Evolutionary conservation across 208 protist genomes (phyloP).

Genomic region (Acanthamoeba lenticulata): DNA sequence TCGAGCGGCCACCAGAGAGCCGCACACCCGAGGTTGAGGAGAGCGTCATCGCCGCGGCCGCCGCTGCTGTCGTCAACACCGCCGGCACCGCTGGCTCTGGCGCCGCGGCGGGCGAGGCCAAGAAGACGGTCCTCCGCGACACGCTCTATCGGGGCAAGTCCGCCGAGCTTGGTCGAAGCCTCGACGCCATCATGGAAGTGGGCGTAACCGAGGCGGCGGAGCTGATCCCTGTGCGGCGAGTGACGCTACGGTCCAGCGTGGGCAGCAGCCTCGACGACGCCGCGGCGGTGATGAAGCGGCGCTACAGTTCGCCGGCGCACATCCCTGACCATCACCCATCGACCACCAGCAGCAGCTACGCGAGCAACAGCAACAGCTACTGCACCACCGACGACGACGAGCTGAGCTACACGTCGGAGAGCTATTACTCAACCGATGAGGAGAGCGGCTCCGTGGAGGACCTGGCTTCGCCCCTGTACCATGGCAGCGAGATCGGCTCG

Average conservation of each 20-base stretch:
- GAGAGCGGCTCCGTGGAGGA: neutral
- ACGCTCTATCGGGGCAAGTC: neutral
- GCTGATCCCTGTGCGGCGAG: neutral
- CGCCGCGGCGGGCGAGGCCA: neutral
- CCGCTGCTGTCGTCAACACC: too few species aligned
- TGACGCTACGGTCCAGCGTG: neutral
- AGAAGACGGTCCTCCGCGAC: neutral
- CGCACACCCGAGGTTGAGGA: neutral
- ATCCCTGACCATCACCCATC: conserved; percentile 7
- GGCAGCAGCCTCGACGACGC: neutral
- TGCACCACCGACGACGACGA: conserved; percentile 28
- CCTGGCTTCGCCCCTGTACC: neutral
- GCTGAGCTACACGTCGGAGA: conserved; percentile 10
- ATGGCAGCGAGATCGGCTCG: neutral
- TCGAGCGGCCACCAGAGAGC: neutral
- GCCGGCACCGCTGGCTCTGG: neutral
- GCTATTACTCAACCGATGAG: conserved; percentile 15
- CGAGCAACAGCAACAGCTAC: conserved; percentile 32
- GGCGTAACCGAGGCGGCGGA: neutral
- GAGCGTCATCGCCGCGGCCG: neutral
- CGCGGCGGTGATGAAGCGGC: neutral
- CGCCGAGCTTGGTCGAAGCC: neutral
- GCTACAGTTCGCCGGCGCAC: neutral
- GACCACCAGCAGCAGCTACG: neutral
- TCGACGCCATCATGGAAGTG: neutral